phyloP scores from a whole-genome alignment of 1,139 yeast genomes.

The Geotrichum phurueaensis region DNA sequence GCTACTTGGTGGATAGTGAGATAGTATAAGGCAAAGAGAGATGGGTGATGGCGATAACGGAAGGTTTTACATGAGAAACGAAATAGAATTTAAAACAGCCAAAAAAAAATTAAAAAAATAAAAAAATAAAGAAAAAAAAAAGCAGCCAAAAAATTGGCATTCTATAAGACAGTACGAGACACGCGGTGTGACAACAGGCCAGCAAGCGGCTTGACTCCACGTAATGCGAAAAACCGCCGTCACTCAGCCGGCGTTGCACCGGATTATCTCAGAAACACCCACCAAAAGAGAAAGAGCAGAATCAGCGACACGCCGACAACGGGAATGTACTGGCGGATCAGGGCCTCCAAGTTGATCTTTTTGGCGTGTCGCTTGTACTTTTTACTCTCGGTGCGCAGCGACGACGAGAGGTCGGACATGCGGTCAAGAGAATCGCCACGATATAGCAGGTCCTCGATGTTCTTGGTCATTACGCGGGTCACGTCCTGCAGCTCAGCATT shows the following conservation, averaged over 20 bases:
- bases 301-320: constrained; percentile 66
- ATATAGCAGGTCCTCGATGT: constrained; percentile 87
- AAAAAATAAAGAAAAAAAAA: neutral
- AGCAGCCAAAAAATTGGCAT: neutral
- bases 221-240: neutral
- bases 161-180: neutral
- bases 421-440: constrained; percentile 90
- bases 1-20: neutral
- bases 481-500: constrained; percentile 89
- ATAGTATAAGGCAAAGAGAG: neutral
- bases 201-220: neutral
- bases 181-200: no score
- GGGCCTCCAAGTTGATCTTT: constrained; percentile 81
- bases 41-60: neutral
- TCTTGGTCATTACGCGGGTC: constrained; percentile 89
- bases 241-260: neutral
- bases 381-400: constrained; percentile 73
- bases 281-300: constrained; percentile 76
- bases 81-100: neutral
- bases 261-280: constrained; percentile 52
- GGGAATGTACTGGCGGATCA: constrained; percentile 85
- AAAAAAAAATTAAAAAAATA: neutral
- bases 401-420: constrained; percentile 82
- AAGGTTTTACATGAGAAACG: neutral
- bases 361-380: constrained; percentile 88